phyloP scores from a whole-genome alignment of 148 eudicot species.

The Spergularia bocconei region DNA sequence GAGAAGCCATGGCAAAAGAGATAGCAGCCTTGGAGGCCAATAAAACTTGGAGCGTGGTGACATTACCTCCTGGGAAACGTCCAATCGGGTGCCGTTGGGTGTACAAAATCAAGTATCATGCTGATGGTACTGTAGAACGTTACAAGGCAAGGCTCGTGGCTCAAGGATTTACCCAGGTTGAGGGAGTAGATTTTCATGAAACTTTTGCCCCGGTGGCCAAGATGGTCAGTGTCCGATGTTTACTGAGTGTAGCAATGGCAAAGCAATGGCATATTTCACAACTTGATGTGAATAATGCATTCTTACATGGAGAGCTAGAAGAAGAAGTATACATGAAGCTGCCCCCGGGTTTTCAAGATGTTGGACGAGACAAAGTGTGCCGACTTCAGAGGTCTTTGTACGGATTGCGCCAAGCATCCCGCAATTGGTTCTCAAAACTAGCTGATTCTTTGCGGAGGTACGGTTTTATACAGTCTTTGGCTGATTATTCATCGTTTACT shows the following conservation, averaged over 20 bases:
- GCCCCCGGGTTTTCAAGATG: neutral
- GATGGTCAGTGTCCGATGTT: no score
- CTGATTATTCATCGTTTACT: neutral
- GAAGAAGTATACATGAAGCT: neutral
- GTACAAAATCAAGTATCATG: neutral
- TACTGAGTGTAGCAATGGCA: no score
- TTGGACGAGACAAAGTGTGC: neutral
- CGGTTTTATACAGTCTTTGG: neutral
- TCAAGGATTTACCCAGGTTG: neutral
- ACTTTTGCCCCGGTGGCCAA: no score
- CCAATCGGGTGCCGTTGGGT: no score
- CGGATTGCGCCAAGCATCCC: constrained; percentile 2
- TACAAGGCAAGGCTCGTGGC: neutral
- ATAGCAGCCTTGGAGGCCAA: no score
- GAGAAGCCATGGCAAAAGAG: no score
- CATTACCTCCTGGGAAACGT: no score
- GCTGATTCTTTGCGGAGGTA: neutral
- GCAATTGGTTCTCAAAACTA: neutral
- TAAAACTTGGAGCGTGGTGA: no score
- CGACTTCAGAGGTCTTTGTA: neutral
- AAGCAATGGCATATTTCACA: no score
- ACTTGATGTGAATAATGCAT: no score
- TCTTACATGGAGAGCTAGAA: no score
- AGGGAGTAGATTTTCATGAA: no score
- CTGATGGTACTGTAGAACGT: neutral